Conservation (phyloP, 1,284 basidiomycete genomes). For the Ceratobasidium papillatum region DNA sequence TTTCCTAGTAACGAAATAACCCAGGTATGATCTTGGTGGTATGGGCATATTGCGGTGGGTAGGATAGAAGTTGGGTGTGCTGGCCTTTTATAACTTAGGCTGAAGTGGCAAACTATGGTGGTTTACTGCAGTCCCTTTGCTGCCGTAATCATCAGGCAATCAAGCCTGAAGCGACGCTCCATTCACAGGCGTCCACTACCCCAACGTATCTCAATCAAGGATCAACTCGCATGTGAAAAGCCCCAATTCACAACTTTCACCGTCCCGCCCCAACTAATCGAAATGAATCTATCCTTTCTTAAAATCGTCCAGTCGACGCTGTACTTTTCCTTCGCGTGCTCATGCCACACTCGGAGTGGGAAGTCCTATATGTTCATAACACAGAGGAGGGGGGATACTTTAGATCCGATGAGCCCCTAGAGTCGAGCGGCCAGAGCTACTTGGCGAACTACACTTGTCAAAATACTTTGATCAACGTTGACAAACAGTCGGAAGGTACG, state of each 20-base stretch:
- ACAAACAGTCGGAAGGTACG: constrained; percentile 57
- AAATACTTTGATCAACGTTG: constrained; percentile 66
- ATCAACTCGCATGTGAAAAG: neutral
- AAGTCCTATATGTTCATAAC: constrained; percentile 65
- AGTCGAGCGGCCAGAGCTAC: constrained; percentile 55
- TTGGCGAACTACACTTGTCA: constrained; percentile 63
- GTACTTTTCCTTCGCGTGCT: constrained; percentile 92
- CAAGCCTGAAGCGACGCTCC: constrained; percentile 79
- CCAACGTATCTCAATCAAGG: neutral
- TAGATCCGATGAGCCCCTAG: constrained; percentile 15
- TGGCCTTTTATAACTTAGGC: too few relatives aligned
- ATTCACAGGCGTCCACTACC: constrained; percentile 86
- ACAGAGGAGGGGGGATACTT: neutral
- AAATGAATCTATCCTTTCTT: constrained; percentile 88
- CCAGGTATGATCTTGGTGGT: neutral
- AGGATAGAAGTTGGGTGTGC: too few relatives aligned
- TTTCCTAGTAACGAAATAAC: neutral
- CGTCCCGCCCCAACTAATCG: constrained; percentile 91
- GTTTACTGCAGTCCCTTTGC: too few relatives aligned
- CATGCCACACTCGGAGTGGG: constrained; percentile 92
- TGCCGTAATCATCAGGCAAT: too few relatives aligned
- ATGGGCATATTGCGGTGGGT: constrained; percentile 52
- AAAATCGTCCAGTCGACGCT: constrained; percentile 98
- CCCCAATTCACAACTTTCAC: constrained; percentile 78
- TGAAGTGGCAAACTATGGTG: too few relatives aligned